These are phyloP conservation scores for Fusarium setosum DNA, from an alignment of 2,329 filamentous ascomycete species.

Conservation along the genomic window DNA sequence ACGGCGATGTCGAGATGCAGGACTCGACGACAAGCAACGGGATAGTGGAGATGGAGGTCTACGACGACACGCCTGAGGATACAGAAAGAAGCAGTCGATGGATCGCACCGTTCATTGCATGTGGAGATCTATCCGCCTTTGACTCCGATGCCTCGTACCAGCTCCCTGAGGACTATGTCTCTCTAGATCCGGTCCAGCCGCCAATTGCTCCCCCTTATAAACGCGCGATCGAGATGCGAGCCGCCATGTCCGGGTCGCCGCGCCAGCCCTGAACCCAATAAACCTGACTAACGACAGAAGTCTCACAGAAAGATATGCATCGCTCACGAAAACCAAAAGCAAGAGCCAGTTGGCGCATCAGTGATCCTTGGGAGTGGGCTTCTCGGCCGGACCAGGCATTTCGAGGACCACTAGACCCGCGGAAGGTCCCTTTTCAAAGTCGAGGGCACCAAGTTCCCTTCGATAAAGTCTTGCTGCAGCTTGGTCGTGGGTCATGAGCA, in stretches of 20 bases:
- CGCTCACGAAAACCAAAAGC: slow-evolving; percentile 30
- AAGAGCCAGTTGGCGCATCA: slow-evolving; percentile 36
- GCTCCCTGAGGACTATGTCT: slow-evolving; percentile 86
- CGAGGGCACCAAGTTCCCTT: slow-evolving; percentile 57
- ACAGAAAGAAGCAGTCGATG: slow-evolving; percentile 67
- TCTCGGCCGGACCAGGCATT: slow-evolving; percentile 52
- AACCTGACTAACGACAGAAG: slow-evolving; percentile 3
- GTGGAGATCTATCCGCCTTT: slow-evolving; percentile 92
- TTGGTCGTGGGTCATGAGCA: slow-evolving; percentile 63
- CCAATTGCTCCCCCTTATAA: slow-evolving; percentile 97
- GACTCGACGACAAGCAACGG: slow-evolving; percentile 50
- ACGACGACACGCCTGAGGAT: slow-evolving; percentile 53
- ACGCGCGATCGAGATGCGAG: slow-evolving; percentile 80
- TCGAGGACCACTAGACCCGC: slow-evolving; percentile 55
- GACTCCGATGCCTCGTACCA: slow-evolving; percentile 96
- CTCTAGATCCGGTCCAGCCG: slow-evolving; percentile 91
- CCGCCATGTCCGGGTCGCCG: slow-evolving; percentile 47
- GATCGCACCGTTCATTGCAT: slow-evolving; percentile 98
- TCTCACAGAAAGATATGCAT: slow-evolving; percentile 25
- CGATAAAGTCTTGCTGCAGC: slow-evolving; percentile 58
- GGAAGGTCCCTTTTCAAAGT: slow-evolving; percentile 56
- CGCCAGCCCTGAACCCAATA: slow-evolving; percentile 33
- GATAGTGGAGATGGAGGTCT: slow-evolving; percentile 61
- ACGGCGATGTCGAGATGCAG: slow-evolving; percentile 55
- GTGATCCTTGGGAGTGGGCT: slow-evolving; percentile 48